Evolutionary conservation across 139 green algal genomes (phyloP).

Genomic region (Picochlorum sp.): DNA sequence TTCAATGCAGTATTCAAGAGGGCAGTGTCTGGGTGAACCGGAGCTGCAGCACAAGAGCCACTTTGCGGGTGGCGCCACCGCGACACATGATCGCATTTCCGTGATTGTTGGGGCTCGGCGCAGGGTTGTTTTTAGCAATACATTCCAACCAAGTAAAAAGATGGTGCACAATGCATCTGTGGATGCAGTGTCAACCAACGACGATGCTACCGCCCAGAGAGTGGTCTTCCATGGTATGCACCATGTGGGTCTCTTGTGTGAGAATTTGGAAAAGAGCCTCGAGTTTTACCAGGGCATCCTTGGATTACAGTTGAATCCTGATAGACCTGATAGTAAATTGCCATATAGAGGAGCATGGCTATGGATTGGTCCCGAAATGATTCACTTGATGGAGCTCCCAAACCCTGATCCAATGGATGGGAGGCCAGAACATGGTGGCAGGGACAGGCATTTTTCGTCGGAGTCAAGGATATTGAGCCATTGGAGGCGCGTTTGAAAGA

Average conservation of each 20-base stretch:
- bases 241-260: conserved; percentile 74
- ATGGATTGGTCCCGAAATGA: conserved; percentile 77
- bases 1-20: too few relatives aligned
- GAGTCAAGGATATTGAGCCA: conserved; percentile 48
- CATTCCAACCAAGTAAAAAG: too few relatives aligned
- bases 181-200: background rate
- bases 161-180: background rate
- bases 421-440: conserved; percentile 67
- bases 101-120: too few relatives aligned
- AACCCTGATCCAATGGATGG: conserved; percentile 65
- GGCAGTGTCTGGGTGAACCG: too few relatives aligned
- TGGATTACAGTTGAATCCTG: conserved; percentile 64
- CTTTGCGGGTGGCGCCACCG: too few relatives aligned
- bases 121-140: too few relatives aligned
- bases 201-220: background rate
- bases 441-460: conserved; percentile 78
- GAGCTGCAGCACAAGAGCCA: too few relatives aligned
- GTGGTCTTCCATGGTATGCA: conserved; percentile 71
- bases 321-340: conserved; percentile 76
- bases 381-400: conserved; percentile 89
- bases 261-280: conserved; percentile 64
- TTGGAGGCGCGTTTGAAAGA: conserved; percentile 54
- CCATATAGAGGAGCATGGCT: conserved; percentile 80
- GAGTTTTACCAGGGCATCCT: conserved; percentile 74
- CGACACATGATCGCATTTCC: too few relatives aligned